A percentile compares a stretch with the other conserved stretches of the same genome.
Evolutionary conservation across 305 asterid species (phyloP).

Genomic region (Solanum chacoense): DNA sequence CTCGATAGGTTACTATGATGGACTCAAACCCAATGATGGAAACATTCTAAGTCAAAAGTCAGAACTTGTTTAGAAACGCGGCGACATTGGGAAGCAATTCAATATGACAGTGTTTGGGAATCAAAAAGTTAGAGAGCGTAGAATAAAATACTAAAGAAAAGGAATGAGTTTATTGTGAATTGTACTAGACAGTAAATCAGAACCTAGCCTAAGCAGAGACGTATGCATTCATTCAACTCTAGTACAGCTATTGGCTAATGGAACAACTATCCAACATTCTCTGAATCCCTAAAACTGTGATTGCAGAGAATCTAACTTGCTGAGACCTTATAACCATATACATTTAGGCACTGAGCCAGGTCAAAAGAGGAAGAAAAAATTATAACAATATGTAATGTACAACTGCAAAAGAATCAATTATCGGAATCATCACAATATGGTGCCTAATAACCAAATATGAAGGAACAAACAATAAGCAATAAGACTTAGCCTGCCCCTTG

Average conservation of each 20-base stretch:
- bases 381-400: slow-evolving; percentile 27
- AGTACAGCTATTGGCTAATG: neutral
- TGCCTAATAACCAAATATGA: slow-evolving; percentile 79
- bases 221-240: neutral
- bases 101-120: neutral
- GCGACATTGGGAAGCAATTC: neutral
- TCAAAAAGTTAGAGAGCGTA: neutral
- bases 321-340: slow-evolving; percentile 15
- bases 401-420: slow-evolving; percentile 11
- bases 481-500: slow-evolving; percentile 81
- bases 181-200: neutral
- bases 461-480: slow-evolving; percentile 67
- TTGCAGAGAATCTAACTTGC: slow-evolving; percentile 48
- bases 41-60: neutral
- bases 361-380: neutral
- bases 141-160: neutral
- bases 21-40: neutral
- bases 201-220: neutral
- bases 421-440: slow-evolving; percentile 43
- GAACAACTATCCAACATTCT: slow-evolving; percentile 22
- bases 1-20: too few species aligned
- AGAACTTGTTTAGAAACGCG: neutral
- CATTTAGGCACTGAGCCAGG: slow-evolving; percentile 14
- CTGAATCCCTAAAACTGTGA: slow-evolving; percentile 51
- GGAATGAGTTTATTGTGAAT: neutral